Evolutionary conservation across 768 basidiomycete species (phyloP).

Genomic region (Pisolithus marmoratus): DNA sequence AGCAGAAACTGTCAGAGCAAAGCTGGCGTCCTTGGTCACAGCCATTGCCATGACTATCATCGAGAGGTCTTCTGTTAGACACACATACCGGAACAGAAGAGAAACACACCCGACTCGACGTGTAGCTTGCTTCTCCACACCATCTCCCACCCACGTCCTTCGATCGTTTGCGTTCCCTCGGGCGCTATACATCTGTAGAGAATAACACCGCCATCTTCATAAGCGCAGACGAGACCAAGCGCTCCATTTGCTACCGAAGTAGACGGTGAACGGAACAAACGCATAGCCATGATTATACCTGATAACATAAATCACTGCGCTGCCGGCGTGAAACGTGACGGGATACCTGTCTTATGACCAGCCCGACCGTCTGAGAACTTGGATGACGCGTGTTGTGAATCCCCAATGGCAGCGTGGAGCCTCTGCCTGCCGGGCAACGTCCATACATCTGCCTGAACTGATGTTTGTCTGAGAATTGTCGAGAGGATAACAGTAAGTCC

Average conservation of each 20-base stretch:
- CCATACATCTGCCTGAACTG: constrained; percentile 80
- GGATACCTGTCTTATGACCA: constrained; percentile 50
- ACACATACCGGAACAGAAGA: background rate
- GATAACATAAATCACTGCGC: background rate
- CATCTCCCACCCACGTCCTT: constrained; percentile 68
- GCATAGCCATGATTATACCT: constrained; percentile 90
- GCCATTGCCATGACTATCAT: constrained; percentile 80
- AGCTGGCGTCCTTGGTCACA: constrained; percentile 49
- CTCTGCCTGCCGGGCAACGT: constrained; percentile 60
- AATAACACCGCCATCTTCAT: constrained; percentile 85
- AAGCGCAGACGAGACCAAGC: constrained; percentile 65
- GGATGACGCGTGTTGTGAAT: constrained; percentile 31
- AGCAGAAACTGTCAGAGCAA: constrained; percentile 79
- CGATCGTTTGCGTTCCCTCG: constrained; percentile 40
- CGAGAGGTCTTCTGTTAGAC: background rate
- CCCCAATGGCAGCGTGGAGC: constrained; percentile 83
- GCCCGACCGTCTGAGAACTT: constrained; percentile 41
- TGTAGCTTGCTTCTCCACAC: constrained; percentile 66
- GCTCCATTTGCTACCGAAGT: constrained; percentile 28
- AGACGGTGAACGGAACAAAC: constrained; percentile 49
- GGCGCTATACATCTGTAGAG: constrained; percentile 46
- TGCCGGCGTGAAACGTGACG: background rate
- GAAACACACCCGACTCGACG: constrained; percentile 59
- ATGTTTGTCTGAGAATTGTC: background rate
- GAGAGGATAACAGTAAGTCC: background rate